Conservation (phyloP, 768 basidiomycete species). For the Termitomyces sp. region DNA sequence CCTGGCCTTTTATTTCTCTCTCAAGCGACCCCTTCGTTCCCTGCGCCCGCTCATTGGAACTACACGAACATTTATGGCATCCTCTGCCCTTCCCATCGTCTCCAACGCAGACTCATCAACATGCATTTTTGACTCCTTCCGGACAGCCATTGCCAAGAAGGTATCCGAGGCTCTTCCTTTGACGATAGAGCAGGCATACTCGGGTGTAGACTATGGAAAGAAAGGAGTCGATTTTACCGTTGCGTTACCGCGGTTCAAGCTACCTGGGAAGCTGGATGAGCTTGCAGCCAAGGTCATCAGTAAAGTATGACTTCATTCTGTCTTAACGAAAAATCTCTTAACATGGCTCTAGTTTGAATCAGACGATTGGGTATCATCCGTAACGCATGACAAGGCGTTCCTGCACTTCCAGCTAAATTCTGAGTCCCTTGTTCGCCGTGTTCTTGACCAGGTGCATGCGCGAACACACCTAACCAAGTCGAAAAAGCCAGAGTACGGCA, state of each 20-base stretch:
- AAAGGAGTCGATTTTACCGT: slow-evolving; percentile 94
- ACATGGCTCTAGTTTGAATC: slow-evolving; percentile 65
- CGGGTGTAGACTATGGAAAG: slow-evolving; percentile 86
- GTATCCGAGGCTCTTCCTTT: slow-evolving; percentile 67
- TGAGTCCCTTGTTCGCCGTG: slow-evolving; percentile 55
- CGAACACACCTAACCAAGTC: slow-evolving; percentile 63
- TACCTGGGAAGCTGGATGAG: slow-evolving; percentile 80
- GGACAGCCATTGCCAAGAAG: slow-evolving; percentile 74
- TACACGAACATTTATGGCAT: slow-evolving; percentile 21
- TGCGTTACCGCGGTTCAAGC: slow-evolving; percentile 86
- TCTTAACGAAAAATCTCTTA: background rate
- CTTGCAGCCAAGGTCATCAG: slow-evolving; percentile 71
- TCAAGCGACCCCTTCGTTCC: slow-evolving; percentile 14
- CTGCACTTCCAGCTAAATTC: slow-evolving; percentile 78
- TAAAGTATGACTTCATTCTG: slow-evolving; percentile 48
- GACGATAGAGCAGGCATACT: slow-evolving; percentile 73
- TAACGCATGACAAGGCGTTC: slow-evolving; percentile 73
- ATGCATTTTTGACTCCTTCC: slow-evolving; percentile 73
- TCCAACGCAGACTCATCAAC: slow-evolving; percentile 58
- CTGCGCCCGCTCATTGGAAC: slow-evolving; percentile 7
- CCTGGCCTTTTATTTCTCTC: slow-evolving; percentile 22
- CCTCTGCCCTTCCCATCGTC: slow-evolving; percentile 29
- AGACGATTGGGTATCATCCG: slow-evolving; percentile 72
- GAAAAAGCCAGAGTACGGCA: slow-evolving; percentile 73
- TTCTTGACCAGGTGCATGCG: slow-evolving; percentile 73